Evolutionary conservation across 75 land plant species (phyloP), one percentile per base, ranked within the genome.

Genomic region (Picea sitchensis): DNA sequence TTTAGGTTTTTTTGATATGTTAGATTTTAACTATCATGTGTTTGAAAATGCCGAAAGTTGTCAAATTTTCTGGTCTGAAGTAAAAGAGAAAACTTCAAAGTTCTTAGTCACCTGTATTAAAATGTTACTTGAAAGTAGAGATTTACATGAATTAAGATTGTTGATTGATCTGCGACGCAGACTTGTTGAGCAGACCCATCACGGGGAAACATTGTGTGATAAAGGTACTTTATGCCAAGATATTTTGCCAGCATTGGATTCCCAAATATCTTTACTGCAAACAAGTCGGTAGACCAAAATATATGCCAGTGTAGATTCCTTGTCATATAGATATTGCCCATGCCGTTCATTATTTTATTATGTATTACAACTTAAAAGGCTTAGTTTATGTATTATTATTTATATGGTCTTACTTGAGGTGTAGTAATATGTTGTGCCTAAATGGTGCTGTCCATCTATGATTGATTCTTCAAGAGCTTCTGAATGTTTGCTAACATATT

Each of bases 101-200:
- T 75, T 75, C 8, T 75, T 75, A 5, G 76, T 75, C 21, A 75
- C 36, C 17, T 75, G 76, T 57, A 75, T 57, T 54, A 54, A 23
- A 54, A 23, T 51, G 54, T 57, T 75, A 57, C 23, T 75, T 12
- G 59, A 75, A 51, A 41, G 76, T 54, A 8, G 31, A 51, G 36
- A 75, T 57, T 75, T 75, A 20, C 7, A 23, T 21, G 36, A 75
- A 15, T 15, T 20, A 26, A 57, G 34, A 75, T n/a, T 75, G 36
- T 58, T 75, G 30, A 75, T 26, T 56, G 76, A 75, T 56, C 59
- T 75, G 59, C 76, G 59, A 57, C 14, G 59, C 59, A 75, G 76
- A 75, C 54, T 75, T 57, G 58, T 31, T 23, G 23, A 15, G 30
- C 57, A 32, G 76, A 26, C 34, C 23, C 59, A 57, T 38, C 51